Conservation (phyloP, 1,284 basidiomycete genomes). For the Apiotrichum brassicae region DNA sequence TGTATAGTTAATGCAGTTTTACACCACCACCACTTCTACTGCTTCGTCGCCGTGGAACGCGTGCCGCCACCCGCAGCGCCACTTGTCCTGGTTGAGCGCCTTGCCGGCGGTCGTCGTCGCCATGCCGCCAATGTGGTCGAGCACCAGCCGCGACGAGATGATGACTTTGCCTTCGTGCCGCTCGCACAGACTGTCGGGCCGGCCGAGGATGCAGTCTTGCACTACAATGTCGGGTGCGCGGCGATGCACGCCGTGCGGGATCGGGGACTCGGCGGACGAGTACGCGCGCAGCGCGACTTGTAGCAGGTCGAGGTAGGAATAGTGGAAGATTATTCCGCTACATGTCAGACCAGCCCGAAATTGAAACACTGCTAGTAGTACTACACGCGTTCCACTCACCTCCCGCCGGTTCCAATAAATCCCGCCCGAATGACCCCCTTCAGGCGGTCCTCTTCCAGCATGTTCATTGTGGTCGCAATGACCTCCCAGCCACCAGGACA, state of each 20-base stretch:
- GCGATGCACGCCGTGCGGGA: not conserved
- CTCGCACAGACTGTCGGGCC: constrained; percentile 2
- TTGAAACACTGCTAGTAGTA: too few relatives aligned
- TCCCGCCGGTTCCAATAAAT: constrained; percentile 14
- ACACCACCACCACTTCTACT: constrained; percentile 16
- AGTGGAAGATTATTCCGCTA: constrained; percentile 14
- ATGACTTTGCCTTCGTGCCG: not conserved
- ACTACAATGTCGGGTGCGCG: constrained; percentile 14
- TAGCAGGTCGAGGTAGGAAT: constrained; percentile 9
- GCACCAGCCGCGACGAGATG: constrained; percentile 11
- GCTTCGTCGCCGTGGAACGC: constrained; percentile 10
- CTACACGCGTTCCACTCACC: too few relatives aligned
- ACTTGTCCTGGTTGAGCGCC: constrained; percentile 15
- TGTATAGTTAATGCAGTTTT: too few relatives aligned
- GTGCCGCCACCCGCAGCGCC: constrained; percentile 19
- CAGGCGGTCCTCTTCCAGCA: constrained; percentile 6
- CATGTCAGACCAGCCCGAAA: too few relatives aligned
- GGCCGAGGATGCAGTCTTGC: constrained; percentile 12
- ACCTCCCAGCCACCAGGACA: constrained; percentile 14
- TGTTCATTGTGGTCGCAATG: constrained; percentile 9
- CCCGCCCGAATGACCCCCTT: not conserved
- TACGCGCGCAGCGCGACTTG: constrained; percentile 1
- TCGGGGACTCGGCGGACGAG: not conserved
- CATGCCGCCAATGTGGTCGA: constrained; percentile 22
- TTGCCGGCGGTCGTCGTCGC: constrained; percentile 15